Evolutionary conservation across 225 moss, liverwort and hornwort genomes (phyloP), one percentile per base, ranked within the genome.

Genomic region (Neckera pumila): DNA sequence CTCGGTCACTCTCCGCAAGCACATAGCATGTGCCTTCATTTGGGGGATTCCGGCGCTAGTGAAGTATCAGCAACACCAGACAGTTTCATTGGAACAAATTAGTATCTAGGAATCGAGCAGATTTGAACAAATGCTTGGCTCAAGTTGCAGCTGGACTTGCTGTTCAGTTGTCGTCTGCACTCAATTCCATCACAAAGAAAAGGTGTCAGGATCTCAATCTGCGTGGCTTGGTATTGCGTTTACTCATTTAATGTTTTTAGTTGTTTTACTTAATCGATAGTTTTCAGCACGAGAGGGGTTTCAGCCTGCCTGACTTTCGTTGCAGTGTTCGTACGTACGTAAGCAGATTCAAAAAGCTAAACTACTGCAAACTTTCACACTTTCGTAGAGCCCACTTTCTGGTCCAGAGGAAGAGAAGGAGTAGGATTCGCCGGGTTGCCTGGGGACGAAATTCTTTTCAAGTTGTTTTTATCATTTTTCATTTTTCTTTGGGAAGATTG

Each of bases 121-220:
- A 72, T 72, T 64, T n/a, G 9, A 40, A 26, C 59, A 17, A 72
- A 70, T 20, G 53, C 15, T 36, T n/a, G 57, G 57, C 65, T 79
- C 65, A 10, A 21, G 18, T 84, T 80, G 84, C 42, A n/a, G 79
- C 42, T 58, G 59, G 62, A 61, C 53, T 61, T 83, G 28, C 86
- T 87, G 91, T 86, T 79, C 85, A 78, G 59, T 82, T 88, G 85
- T 22, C 72, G 88, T 82, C 85, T 73, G 85, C 83, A 87, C 81
- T 54, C 82, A n/a, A 82, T 76, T 59, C 25, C 27, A 28, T 70
- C 30, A 6, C 30, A 10, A 70, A 49, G 49, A 64, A 64, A 76
- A 63, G 22, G 63, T 40, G 76, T 23, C 23, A 42, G n/a, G 14
- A 63, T 76, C 67, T 63, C 56, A 7, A 60, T 81, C 64, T 82